Evolutionary conservation across 1,139 yeast species (phyloP), one percentile per base, ranked within the genome.

Genomic region (Zygoascus meyerae): DNA sequence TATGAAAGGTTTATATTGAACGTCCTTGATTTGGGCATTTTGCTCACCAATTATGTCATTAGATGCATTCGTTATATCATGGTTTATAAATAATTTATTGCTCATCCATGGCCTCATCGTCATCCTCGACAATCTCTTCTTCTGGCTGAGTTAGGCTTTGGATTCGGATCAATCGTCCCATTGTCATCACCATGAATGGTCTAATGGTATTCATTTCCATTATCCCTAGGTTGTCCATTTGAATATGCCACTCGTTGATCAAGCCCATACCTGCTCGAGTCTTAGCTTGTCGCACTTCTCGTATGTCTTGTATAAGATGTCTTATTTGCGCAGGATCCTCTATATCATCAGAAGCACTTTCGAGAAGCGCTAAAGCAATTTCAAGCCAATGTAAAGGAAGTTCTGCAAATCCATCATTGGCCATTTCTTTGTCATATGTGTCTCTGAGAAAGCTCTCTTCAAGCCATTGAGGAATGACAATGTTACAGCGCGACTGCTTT

Each of bases 331-430:
- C 81, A 5, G 87, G 81, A 50, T 82, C 87, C 15, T 71, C 67
- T 48, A 87, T 69, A 64, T 89, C 96, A 58, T 86, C 95, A 0
- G 83, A 58, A 1, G 95, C 95, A 31, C 66, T 69, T 9, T 76
- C 73, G 31, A 90, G 71, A 45, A 89, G 65, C 17, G 83, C 72
- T 55, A 83, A 85, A 12, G 92, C 78, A 1, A 83, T 62, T 46
- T 90, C 95, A 21, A 90, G 69, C 98, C 98, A 92, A 61, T 82
- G 79, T 79, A 83, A 79, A 0, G 97, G 97, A 39, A 92, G 67
- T 18, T 46, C 43, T 11, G 73, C 70, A 60, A 92, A 92, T 50
- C 77, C 69, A 34, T 73, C 72, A 1, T 79, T 75, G 5, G 71
- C 68, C 40, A 79, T 68, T 59, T 92, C 98, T 50, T 78, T 82